Evolutionary conservation across 805 yeast species (phyloP), one percentile per base, ranked within the genome.

Genomic region (Zygosaccharomyces lentus): DNA sequence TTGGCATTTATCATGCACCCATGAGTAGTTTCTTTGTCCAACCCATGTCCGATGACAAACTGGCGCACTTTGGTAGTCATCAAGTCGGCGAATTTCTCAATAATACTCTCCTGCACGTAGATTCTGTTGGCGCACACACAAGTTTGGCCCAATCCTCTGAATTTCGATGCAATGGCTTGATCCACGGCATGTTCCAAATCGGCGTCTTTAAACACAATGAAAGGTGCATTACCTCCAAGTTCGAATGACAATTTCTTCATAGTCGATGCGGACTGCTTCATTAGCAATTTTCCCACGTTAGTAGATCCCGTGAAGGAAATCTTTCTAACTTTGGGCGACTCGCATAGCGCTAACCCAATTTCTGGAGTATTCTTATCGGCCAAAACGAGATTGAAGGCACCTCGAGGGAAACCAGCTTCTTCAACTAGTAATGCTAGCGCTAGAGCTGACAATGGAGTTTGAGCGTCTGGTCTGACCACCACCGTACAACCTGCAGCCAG

Each of bases 211-310:
- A 81, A 80, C 2, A 80, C 78, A 43, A 81, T 72, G 24, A 79
- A 70, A 24, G 86, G 84, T 7, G 84, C 84, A 61, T 80, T 81
- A 16, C 87, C 86, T 43, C 87, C 87, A 51, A 80, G 64, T 62
- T 81, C 87, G 62, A 81, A 68, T 0, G 84, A 76, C 43, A 81
- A 61, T 56, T 80, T 80, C 61, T 81, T 81, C 60, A 81, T 64
- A 2, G 83, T 77, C 9, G 74, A 68, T 1, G 85, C 68, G 6
- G 78, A 71, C 53, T 78, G 83, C 44, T 71, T 64, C 81, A 79
- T 78, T 51, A 81, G 62, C 39, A 79, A 65, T 58, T 78, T 78
- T 17, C 85, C 86, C 17, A 79, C 82, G 13, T 67, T 67, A 1
- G 85, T 81, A 1, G 85, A 80, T 3, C 86, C 85, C 2, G 86